phyloP scores from a whole-genome alignment of 768 basidiomycete species.

The Stropharia rugosoannulata region DNA sequence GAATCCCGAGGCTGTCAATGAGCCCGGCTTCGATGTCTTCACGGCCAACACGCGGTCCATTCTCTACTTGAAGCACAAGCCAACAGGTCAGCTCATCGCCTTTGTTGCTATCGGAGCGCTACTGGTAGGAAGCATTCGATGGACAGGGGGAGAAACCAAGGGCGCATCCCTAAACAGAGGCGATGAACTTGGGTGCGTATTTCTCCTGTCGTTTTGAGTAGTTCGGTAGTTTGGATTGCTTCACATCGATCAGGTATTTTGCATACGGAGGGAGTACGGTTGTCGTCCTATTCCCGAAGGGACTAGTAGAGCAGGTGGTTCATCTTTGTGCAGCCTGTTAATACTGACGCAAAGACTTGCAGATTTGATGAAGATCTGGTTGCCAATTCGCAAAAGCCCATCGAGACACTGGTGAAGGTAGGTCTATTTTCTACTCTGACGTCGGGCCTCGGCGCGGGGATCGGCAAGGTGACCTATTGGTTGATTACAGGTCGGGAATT shows the following conservation, averaged over 20 bases:
- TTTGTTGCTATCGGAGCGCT: conserved; percentile 80
- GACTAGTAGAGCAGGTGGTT: conserved; percentile 40
- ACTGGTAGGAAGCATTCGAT: conserved; percentile 73
- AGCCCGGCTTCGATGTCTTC: conserved; percentile 62
- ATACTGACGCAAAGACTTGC: background rate
- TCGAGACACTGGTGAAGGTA: conserved; percentile 73
- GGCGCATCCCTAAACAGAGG: conserved; percentile 53
- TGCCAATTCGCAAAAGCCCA: conserved; percentile 45
- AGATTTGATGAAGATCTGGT: conserved; percentile 66
- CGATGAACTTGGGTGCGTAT: conserved; percentile 53
- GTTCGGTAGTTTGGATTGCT: background rate
- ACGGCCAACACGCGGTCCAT: conserved; percentile 62
- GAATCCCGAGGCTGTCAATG: conserved; percentile 78
- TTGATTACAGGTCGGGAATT: conserved; percentile 1
- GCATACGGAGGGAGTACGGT: conserved; percentile 80
- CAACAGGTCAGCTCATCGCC: conserved; percentile 50
- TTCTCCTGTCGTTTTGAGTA: background rate
- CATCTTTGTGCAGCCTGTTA: background rate
- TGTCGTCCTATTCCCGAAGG: conserved; percentile 57
- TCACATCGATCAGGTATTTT: conserved; percentile 46
- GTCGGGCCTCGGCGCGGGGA: background rate
- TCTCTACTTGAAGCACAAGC: conserved; percentile 46
- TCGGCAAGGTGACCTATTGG: background rate
- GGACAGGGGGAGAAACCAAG: conserved; percentile 52
- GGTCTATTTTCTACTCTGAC: background rate